phyloP scores from a whole-genome alignment of 495 filamentous ascomycete genomes.

The Penicillium longicatenatum region DNA sequence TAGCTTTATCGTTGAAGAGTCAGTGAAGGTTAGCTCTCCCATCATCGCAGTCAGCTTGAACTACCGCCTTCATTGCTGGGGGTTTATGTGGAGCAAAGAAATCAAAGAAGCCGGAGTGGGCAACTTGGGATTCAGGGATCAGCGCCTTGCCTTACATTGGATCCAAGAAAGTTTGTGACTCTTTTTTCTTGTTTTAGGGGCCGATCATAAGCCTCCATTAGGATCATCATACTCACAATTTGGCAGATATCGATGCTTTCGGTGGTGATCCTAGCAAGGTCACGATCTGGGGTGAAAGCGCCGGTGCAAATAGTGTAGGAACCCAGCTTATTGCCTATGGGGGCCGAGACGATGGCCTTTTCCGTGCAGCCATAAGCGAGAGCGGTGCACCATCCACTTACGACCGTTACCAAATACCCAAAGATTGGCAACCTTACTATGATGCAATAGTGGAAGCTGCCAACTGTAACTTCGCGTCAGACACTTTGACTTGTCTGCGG shows the following conservation, averaged over 20 bases:
- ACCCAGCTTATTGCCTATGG: background rate
- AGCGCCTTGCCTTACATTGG: constrained; percentile 55
- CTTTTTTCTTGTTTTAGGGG: too few species aligned
- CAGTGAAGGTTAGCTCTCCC: background rate
- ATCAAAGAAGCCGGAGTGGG: background rate
- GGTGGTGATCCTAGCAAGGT: constrained; percentile 35
- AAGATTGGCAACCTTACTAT: background rate
- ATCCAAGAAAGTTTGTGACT: constrained; percentile 17
- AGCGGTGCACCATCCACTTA: background rate
- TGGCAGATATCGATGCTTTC: constrained; percentile 17
- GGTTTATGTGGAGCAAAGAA: background rate
- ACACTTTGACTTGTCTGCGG: background rate
- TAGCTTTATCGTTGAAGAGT: background rate
- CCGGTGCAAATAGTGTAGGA: background rate
- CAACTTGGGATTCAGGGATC: constrained; percentile 57
- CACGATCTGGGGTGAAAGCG: constrained; percentile 33
- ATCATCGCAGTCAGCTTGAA: background rate
- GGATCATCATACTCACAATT: too few species aligned
- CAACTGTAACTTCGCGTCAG: background rate
- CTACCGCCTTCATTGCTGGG: background rate
- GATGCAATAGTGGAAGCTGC: background rate
- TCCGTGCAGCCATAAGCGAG: background rate
- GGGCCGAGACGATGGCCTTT: background rate
- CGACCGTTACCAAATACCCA: background rate
- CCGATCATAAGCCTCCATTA: too few species aligned